Evolutionary conservation across 2,329 filamentous ascomycete genomes (phyloP).

Genomic region (Xylogone sp.): DNA sequence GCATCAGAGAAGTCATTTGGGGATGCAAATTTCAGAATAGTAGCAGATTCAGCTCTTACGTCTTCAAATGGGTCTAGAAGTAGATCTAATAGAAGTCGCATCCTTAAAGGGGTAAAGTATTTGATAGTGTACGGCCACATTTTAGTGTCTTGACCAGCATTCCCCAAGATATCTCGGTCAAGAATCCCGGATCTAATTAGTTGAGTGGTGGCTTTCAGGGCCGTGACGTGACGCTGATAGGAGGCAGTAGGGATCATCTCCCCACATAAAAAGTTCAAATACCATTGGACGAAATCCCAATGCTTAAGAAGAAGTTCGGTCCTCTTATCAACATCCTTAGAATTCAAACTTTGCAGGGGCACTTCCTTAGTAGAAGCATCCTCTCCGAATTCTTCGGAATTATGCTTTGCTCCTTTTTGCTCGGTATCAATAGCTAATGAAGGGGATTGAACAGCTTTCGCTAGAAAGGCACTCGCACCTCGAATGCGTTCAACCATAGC

Average conservation of each 20-base stretch:
- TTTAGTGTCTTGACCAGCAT: slow-evolving; percentile 12
- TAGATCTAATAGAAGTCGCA: slow-evolving; percentile 69
- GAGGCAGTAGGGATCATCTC: slow-evolving; percentile 80
- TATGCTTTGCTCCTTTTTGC: slow-evolving; percentile 16
- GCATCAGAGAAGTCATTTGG: slow-evolving; percentile 22
- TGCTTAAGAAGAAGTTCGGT: slow-evolving; percentile 38
- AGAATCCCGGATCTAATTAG: slow-evolving; percentile 47
- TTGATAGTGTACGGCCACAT: slow-evolving; percentile 24
- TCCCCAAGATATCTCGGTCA: neutral
- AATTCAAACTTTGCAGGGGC: slow-evolving; percentile 26
- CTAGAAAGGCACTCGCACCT: slow-evolving; percentile 57
- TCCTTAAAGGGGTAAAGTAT: slow-evolving; percentile 44
- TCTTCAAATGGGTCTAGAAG: slow-evolving; percentile 91
- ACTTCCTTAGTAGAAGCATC: neutral
- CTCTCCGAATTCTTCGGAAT: neutral
- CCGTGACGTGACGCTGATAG: slow-evolving; percentile 84
- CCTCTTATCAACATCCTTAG: slow-evolving; percentile 2
- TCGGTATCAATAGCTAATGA: slow-evolving; percentile 8
- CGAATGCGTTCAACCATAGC: slow-evolving; percentile 74
- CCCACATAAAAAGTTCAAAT: slow-evolving; percentile 63
- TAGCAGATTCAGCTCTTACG: slow-evolving; percentile 60
- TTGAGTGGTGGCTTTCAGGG: slow-evolving; percentile 65
- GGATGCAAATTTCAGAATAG: slow-evolving; percentile 47
- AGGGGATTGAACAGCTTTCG: slow-evolving; percentile 30
- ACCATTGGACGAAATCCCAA: slow-evolving; percentile 68